These are phyloP conservation scores for Hypoxylon sp. DNA, from an alignment of 2,329 filamentous ascomycete genomes.

Conservation along the genomic window DNA sequence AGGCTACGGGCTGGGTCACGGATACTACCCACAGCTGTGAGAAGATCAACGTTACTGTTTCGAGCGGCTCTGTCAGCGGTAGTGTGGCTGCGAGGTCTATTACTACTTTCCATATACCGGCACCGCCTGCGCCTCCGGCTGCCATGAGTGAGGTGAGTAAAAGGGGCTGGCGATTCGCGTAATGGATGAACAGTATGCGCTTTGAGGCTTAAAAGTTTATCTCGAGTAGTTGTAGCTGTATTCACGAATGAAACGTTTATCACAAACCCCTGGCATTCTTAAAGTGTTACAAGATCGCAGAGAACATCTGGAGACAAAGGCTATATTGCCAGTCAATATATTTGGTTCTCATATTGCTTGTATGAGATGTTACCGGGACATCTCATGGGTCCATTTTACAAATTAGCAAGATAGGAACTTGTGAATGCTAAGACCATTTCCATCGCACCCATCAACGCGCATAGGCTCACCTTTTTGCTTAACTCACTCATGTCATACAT, in stretches of 20 bases:
- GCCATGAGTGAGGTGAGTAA: constrained; percentile 18
- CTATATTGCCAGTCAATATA: not conserved
- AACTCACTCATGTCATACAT: too few relatives aligned
- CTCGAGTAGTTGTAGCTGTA: not conserved
- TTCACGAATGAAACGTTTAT: constrained; percentile 13
- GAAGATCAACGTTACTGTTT: constrained; percentile 40
- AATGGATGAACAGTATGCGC: not conserved
- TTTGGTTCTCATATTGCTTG: not conserved
- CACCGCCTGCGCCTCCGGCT: constrained; percentile 32
- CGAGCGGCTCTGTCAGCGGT: constrained; percentile 43
- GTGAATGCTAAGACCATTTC: too few relatives aligned
- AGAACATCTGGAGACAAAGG: not conserved
- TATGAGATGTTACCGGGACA: not conserved
- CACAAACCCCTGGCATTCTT: not conserved
- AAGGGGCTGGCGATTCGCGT: constrained; percentile 30
- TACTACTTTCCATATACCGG: constrained; percentile 47
- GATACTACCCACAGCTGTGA: constrained; percentile 47
- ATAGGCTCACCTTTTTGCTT: too few relatives aligned
- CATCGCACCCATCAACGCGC: too few relatives aligned
- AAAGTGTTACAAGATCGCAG: not conserved
- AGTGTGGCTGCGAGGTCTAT: constrained; percentile 48
- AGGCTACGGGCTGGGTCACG: constrained; percentile 50
- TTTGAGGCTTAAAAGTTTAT: constrained; percentile 1
- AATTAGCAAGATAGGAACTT: too few relatives aligned
- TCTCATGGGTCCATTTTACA: too few relatives aligned